Conservation (phyloP, 2,329 filamentous ascomycete genomes). For the Microdochium bolleyi region DNA sequence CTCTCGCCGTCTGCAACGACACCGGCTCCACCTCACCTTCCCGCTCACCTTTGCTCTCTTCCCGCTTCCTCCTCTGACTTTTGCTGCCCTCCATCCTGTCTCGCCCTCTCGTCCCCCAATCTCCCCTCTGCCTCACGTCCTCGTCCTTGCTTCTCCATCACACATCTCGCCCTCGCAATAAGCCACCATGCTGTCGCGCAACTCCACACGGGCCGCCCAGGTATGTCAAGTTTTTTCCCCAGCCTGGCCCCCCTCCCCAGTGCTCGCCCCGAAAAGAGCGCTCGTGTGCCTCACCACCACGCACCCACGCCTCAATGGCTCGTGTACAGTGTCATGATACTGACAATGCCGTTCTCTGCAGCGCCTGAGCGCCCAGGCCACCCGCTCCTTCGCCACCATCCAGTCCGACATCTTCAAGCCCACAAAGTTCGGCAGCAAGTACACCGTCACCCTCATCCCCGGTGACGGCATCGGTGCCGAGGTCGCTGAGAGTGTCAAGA, state of each 20-base stretch:
- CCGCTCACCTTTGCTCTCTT: slow-evolving; percentile 3
- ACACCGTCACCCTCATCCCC: slow-evolving; percentile 96
- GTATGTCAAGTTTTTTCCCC: slow-evolving; percentile 28
- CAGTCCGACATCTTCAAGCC: slow-evolving; percentile 98
- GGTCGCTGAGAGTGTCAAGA: slow-evolving; percentile 96
- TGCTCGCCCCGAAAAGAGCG: slow-evolving; percentile 8
- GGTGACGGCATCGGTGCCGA: slow-evolving; percentile 98
- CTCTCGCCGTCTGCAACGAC: not conserved
- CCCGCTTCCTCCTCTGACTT: not conserved
- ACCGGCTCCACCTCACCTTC: not conserved
- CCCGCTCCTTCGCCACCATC: slow-evolving; percentile 67
- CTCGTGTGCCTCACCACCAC: slow-evolving; percentile 3
- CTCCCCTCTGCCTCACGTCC: not conserved
- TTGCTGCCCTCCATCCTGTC: not conserved
- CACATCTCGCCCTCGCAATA: not conserved
- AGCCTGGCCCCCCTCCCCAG: not conserved
- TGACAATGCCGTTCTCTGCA: slow-evolving; percentile 21
- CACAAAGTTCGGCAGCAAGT: slow-evolving; percentile 98
- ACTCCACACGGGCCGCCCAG: slow-evolving; percentile 48
- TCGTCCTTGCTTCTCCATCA: not conserved
- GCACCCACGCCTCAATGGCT: not conserved
- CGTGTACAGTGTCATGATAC: slow-evolving; percentile 5
- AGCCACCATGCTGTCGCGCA: slow-evolving; percentile 49
- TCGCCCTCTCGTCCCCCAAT: not conserved
- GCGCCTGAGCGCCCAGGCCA: slow-evolving; percentile 42